Percentiles rank a stretch among this genome's conserved stretches.
These are phyloP conservation scores for Chlamydomonas incerta DNA, from an alignment of 139 green algal genomes.

Conservation along the genomic window DNA sequence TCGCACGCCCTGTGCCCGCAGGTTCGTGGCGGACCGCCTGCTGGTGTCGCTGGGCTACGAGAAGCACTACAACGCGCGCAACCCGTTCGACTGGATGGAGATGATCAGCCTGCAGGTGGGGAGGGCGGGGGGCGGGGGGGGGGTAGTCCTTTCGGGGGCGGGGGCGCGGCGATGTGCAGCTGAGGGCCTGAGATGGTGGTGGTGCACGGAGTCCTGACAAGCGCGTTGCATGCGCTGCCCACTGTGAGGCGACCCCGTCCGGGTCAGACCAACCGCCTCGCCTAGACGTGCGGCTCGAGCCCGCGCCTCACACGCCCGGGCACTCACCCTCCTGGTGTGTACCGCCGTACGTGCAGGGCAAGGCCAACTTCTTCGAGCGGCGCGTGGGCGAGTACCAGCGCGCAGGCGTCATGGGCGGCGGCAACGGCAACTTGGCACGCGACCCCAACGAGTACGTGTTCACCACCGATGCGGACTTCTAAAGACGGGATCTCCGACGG, in stretches of 20 bases:
- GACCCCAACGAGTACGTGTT: constrained; percentile 52
- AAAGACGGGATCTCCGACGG: too few relatives aligned
- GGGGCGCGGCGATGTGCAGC: too few relatives aligned
- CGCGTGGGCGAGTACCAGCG: constrained; percentile 97
- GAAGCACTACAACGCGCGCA: constrained; percentile 86
- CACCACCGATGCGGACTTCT: constrained; percentile 65
- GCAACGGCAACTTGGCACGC: neutral
- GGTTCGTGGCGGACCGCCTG: constrained; percentile 92
- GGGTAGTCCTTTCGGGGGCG: too few relatives aligned
- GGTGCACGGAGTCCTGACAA: too few relatives aligned
- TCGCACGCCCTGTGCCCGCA: neutral
- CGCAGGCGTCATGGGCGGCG: constrained; percentile 84
- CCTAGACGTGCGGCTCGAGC: too few relatives aligned
- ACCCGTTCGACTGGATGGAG: constrained; percentile 99
- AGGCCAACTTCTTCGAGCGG: constrained; percentile 98
- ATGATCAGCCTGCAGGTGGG: constrained; percentile 86
- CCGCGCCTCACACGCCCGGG: too few relatives aligned
- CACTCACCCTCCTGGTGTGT: too few relatives aligned
- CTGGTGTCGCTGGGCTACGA: constrained; percentile 87
- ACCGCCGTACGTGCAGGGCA: constrained; percentile 63
- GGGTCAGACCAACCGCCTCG: too few relatives aligned
- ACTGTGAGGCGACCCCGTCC: too few relatives aligned
- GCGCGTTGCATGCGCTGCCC: too few relatives aligned
- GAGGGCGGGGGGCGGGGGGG: too few relatives aligned
- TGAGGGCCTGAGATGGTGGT: too few relatives aligned